These are phyloP conservation scores for Lithospermum erythrorhizon DNA, from an alignment of 257 asterid species.

Conservation along the genomic window DNA sequence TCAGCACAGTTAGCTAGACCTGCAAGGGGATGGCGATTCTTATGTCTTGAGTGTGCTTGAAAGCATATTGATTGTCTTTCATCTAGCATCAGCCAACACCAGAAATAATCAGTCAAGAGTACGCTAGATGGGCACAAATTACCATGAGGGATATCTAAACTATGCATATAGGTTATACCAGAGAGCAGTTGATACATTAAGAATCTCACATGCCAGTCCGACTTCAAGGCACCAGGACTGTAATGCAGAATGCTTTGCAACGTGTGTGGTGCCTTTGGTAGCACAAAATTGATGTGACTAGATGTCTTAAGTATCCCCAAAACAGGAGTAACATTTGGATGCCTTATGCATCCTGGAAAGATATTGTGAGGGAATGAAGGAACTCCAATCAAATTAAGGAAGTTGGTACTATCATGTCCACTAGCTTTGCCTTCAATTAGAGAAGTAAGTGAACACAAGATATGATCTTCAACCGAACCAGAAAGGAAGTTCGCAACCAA, in stretches of 20 bases:
- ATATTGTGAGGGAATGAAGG: slow-evolving; percentile 53
- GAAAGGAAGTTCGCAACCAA: slow-evolving; percentile 47
- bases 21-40: slow-evolving; percentile 18
- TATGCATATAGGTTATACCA: slow-evolving; percentile 73
- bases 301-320: slow-evolving; percentile 64
- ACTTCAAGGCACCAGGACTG: slow-evolving; percentile 58
- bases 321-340: slow-evolving; percentile 76
- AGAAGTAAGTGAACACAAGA: slow-evolving; percentile 46
- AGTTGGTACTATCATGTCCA: slow-evolving; percentile 47
- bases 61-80: slow-evolving; percentile 36
- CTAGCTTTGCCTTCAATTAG: slow-evolving; percentile 60
- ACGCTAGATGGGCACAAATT: slow-evolving; percentile 56
- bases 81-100: slow-evolving; percentile 74
- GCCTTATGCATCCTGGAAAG: slow-evolving; percentile 89
- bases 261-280: slow-evolving; percentile 59
- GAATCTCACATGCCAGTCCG: slow-evolving; percentile 64
- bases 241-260: slow-evolving; percentile 65
- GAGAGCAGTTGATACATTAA: slow-evolving; percentile 76
- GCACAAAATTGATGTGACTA: slow-evolving; percentile 33
- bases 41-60: slow-evolving; percentile 19
- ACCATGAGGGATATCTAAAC: slow-evolving; percentile 72
- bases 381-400: slow-evolving; percentile 63
- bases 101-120: slow-evolving; percentile 53
- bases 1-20: slow-evolving; percentile 29
- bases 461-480: slow-evolving; percentile 62